Percentiles rank a stretch among this genome's conserved stretches.
Evolutionary conservation across 768 basidiomycete species (phyloP).

Genomic region (Suillus discolor): DNA sequence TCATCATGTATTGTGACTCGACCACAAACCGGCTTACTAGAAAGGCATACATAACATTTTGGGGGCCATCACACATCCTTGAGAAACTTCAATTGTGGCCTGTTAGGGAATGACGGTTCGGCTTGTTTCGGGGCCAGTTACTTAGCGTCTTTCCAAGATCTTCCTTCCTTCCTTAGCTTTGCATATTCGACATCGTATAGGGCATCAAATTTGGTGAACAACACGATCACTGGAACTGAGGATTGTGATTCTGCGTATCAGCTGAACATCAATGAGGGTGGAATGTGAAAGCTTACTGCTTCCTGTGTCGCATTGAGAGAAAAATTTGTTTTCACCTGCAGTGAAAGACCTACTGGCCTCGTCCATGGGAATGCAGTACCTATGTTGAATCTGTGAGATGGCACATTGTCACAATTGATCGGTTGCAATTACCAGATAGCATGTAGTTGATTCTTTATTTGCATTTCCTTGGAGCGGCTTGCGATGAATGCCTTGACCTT

Average conservation of each 20-base stretch:
- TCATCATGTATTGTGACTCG: too few relatives aligned
- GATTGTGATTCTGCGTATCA: not conserved
- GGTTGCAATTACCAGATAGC: constrained; percentile 37
- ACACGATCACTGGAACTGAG: constrained; percentile 17
- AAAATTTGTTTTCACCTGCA: not conserved
- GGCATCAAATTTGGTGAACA: constrained; percentile 43
- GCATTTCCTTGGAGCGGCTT: too few relatives aligned
- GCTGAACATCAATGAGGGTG: not conserved
- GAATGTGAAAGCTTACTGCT: not conserved
- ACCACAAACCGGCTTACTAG: too few relatives aligned
- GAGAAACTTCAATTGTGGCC: too few relatives aligned
- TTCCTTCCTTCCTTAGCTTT: constrained; percentile 12
- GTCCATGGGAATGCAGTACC: constrained; percentile 42
- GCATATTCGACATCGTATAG: constrained; percentile 24
- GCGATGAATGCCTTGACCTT: too few relatives aligned
- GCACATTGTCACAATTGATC: not conserved
- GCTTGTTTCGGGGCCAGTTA: constrained; percentile 9
- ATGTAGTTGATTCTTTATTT: constrained; percentile 33
- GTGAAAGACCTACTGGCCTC: constrained; percentile 27
- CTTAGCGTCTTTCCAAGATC: constrained; percentile 14
- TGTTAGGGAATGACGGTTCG: too few relatives aligned
- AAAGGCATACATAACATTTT: too few relatives aligned
- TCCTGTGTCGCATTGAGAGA: constrained; percentile 9
- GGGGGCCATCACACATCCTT: too few relatives aligned
- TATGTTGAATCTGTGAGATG: constrained; percentile 16